Evolutionary conservation across 495 filamentous ascomycete genomes (phyloP).

Genomic region (Penicillium odoratum): DNA sequence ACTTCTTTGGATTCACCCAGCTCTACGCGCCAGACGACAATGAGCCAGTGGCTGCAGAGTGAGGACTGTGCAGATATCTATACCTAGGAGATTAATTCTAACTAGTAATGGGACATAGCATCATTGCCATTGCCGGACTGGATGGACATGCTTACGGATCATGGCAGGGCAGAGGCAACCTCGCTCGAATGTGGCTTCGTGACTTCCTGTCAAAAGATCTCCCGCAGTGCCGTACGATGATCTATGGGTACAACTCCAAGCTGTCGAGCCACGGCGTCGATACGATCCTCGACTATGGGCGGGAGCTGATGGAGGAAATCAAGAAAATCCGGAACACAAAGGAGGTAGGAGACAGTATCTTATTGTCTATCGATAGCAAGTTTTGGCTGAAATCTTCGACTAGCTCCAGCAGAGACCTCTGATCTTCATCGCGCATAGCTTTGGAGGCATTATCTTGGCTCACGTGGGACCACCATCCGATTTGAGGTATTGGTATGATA

Average conservation of each 20-base stretch:
- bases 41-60: constrained; percentile 13
- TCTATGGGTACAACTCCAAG: constrained; percentile 40
- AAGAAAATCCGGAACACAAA: constrained; percentile 19
- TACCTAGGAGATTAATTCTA: constrained; percentile 4
- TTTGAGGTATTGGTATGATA: neutral
- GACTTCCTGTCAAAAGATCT: constrained; percentile 38
- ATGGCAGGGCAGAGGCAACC: constrained; percentile 30
- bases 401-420: constrained; percentile 22
- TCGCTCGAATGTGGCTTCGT: constrained; percentile 37
- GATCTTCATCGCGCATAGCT: constrained; percentile 34
- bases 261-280: constrained; percentile 21
- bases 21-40: constrained; percentile 14
- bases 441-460: constrained; percentile 33
- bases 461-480: constrained; percentile 19
- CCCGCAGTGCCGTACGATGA: constrained; percentile 29
- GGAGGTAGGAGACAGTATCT: constrained; percentile 9
- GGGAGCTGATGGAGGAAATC: constrained; percentile 25
- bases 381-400: constrained; percentile 9
- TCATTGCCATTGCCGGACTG: constrained; percentile 36
- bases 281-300: constrained; percentile 25
- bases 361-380: neutral
- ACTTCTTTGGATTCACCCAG: constrained; percentile 21
- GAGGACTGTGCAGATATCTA: constrained; percentile 10
- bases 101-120: constrained; percentile 11
- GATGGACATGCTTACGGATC: constrained; percentile 26